Evolutionary conservation across 495 filamentous ascomycete genomes (phyloP), one percentile per base, ranked within the genome.

Genomic region (Parathielavia hyrcaniae): DNA sequence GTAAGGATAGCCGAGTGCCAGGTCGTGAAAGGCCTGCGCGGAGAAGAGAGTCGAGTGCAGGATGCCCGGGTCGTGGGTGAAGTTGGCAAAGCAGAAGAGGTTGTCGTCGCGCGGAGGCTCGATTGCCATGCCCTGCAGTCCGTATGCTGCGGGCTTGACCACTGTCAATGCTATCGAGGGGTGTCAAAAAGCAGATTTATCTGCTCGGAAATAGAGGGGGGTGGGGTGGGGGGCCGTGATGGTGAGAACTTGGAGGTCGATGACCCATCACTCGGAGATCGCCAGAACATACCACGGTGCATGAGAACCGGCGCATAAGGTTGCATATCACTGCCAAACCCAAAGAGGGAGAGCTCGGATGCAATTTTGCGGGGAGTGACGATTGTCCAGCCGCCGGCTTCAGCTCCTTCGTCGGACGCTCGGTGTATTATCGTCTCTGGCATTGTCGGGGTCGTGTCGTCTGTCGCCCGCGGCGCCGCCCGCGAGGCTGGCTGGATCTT

Each of bases 1-100:
- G 35, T 45, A 30, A 0, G 34, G 13, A 6, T 13, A 11, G n/a
- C 45, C 55, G 12, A 13, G 2, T 2, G 22, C 17, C 22, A 59
- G 11, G 22, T 58, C 60, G 8, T 45, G 55, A 19, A 58, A 62
- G 8, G 60, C 45, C 38, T 62, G 60, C 17, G 48, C 55, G 11
- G 60, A 26, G 32, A 58, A 62, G 2, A 62, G 30, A 8, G 49
- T 57, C 0, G 60, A 62, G 17, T 57, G 60, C 10, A 62, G 23
- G 50, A 62, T 59, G 30, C 55, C 60, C 1, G 55, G 55, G 44
- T 59, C 32, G 1, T 53, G 39, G 14, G 51, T 43, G 20, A 62
- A 45, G 48, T 55, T 54, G 50, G 40, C n/a, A 11, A 58, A 58
- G 19, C 60, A 62, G 30, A 62, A 62, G 14, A 62, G 16, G 20